Conservation (phyloP, 2,329 filamentous ascomycete genomes). For the Talaromyces amestolkiae region DNA sequence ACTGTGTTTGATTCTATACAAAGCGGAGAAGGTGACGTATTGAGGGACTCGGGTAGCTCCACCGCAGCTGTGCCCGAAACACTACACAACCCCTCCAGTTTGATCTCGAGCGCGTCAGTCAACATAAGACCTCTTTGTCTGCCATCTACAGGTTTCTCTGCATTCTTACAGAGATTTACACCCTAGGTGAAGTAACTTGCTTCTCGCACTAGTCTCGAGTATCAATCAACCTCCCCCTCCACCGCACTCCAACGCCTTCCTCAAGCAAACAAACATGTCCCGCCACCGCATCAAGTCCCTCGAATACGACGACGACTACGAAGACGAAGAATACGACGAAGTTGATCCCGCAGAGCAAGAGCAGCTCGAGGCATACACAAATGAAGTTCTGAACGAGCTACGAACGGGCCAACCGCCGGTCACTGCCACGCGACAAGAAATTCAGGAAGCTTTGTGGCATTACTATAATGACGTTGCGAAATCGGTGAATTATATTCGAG, state of each 20-base stretch:
- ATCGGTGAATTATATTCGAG: constrained; percentile 74
- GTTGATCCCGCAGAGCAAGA: constrained; percentile 47
- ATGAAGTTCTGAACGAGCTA: constrained; percentile 65
- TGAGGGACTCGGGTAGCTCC: neutral
- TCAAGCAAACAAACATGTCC: constrained; percentile 36
- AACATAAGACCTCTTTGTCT: neutral
- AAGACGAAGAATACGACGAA: constrained; percentile 39
- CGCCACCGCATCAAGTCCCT: constrained; percentile 47
- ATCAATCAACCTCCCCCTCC: neutral
- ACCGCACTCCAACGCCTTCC: constrained; percentile 1
- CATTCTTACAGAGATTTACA: no score
- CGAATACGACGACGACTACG: constrained; percentile 40
- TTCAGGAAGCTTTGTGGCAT: constrained; percentile 89
- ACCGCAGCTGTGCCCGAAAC: constrained; percentile 4
- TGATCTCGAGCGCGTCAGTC: neutral
- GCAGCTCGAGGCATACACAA: constrained; percentile 64
- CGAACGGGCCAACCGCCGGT: constrained; percentile 59
- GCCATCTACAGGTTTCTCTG: neutral
- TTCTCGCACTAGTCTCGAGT: neutral
- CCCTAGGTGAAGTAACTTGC: no score
- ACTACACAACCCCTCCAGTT: neutral
- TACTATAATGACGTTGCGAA: constrained; percentile 94
- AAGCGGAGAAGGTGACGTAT: constrained; percentile 7
- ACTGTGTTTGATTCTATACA: neutral
- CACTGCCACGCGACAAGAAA: constrained; percentile 65